Conservation (phyloP, 2,329 filamentous ascomycete genomes). For the Arthrobotrys pseudoclavata region DNA sequence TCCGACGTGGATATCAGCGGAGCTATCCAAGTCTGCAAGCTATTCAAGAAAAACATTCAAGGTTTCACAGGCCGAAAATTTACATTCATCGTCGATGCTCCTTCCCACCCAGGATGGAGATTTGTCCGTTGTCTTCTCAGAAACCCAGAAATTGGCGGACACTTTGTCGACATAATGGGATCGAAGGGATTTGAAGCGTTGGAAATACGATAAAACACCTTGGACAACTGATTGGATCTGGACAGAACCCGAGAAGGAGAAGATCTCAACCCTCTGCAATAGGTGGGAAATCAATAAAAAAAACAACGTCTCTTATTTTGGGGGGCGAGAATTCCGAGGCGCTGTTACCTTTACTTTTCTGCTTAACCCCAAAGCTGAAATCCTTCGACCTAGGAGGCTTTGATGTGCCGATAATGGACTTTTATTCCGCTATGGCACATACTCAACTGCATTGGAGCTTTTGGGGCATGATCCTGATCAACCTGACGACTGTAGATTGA, state of each 20-base stretch:
- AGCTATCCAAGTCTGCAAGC: not conserved
- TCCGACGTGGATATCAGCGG: conserved; percentile 4
- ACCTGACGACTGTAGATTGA: too few relatives aligned
- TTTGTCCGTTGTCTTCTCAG: conserved; percentile 3
- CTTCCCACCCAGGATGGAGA: conserved; percentile 5
- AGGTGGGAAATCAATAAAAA: not conserved
- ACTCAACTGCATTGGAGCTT: too few relatives aligned
- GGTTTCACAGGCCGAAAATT: not conserved
- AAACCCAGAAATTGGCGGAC: not conserved
- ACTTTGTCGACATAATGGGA: not conserved
- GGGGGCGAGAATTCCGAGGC: conserved; percentile 10
- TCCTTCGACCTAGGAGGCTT: not conserved
- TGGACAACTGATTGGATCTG: conserved; percentile 4
- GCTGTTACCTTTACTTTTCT: not conserved
- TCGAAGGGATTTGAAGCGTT: not conserved
- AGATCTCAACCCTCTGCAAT: too few relatives aligned
- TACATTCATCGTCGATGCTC: not conserved
- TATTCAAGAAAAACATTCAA: conserved; percentile 5
- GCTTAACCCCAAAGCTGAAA: conserved; percentile 1
- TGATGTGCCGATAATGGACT: too few relatives aligned
- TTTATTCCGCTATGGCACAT: too few relatives aligned
- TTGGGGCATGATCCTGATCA: too few relatives aligned
- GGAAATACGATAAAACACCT: not conserved
- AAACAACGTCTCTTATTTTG: conserved; percentile 1
- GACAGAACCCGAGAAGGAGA: not conserved